Evolutionary conservation across 768 basidiomycete species (phyloP).

Genomic region (Boletellus sp.): DNA sequence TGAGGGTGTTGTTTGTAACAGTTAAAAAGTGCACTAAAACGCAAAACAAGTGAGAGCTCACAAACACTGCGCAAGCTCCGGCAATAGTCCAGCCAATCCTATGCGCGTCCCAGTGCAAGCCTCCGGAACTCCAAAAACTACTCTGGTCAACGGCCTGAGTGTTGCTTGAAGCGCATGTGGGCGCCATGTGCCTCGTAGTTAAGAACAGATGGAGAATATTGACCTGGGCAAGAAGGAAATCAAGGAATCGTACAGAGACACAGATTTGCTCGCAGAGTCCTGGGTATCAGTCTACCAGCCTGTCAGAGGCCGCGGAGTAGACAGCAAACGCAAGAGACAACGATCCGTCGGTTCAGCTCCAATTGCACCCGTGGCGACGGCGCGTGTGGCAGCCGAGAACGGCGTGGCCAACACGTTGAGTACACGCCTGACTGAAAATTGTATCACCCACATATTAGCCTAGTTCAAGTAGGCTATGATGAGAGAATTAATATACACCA

Average conservation of each 20-base stretch:
- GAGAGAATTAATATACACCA: too few species aligned
- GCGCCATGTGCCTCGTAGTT: conserved; percentile 16
- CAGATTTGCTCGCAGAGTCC: conserved; percentile 1
- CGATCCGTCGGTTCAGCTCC: too few species aligned
- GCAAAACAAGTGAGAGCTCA: not conserved
- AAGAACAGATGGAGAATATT: not conserved
- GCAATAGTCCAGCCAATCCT: conserved; percentile 73
- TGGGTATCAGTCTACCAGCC: conserved; percentile 6
- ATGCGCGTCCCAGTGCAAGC: conserved; percentile 57
- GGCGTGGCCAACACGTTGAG: too few species aligned
- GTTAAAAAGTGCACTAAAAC: not conserved
- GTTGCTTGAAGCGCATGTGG: conserved; percentile 51
- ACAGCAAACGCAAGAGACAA: not conserved
- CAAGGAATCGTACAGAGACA: conserved; percentile 7
- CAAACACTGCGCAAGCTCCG: conserved; percentile 48
- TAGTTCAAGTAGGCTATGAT: too few species aligned
- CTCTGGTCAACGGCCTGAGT: conserved; percentile 50
- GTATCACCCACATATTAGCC: too few species aligned
- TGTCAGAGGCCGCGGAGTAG: conserved; percentile 2
- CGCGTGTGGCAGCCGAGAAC: too few species aligned
- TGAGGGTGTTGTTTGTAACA: conserved; percentile 21
- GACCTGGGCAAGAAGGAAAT: not conserved
- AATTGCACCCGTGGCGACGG: too few species aligned
- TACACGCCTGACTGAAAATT: too few species aligned
- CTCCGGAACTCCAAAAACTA: conserved; percentile 55